phyloP scores from a whole-genome alignment of 179 eudicot genomes.

The Vitellaria paradoxa region DNA sequence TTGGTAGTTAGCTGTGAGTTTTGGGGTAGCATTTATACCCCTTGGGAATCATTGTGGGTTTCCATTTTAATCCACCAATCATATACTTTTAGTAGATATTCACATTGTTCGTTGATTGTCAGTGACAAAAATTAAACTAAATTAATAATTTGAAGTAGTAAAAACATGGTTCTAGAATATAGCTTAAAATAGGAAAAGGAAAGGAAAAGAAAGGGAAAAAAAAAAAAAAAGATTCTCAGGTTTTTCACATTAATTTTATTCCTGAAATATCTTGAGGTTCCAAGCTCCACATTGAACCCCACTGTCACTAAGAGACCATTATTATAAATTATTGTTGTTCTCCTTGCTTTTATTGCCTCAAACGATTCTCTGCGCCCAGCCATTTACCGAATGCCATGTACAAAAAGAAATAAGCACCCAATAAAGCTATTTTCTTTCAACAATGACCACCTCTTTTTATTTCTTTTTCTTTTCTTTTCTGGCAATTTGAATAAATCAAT shows the following conservation, averaged over 20 bases:
- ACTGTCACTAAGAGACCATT: neutral
- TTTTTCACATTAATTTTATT: too few relatives aligned
- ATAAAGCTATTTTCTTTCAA: neutral
- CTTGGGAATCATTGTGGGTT: neutral
- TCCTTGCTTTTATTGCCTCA: neutral
- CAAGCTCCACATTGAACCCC: slow-evolving; percentile 6
- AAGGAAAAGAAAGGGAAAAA: too few relatives aligned
- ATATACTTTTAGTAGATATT: neutral
- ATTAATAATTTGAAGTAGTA: too few relatives aligned
- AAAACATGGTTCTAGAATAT: neutral
- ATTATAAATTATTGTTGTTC: neutral
- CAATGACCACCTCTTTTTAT: neutral
- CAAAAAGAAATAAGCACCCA: neutral
- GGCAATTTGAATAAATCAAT: too few relatives aligned
- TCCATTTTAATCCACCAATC: neutral
- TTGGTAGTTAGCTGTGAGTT: neutral
- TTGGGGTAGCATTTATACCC: neutral
- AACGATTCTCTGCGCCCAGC: neutral
- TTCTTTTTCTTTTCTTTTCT: too few relatives aligned
- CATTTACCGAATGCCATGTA: neutral
- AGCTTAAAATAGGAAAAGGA: neutral
- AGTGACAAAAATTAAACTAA: neutral
- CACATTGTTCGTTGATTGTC: neutral
- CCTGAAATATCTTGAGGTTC: neutral
- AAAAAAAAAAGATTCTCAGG: too few relatives aligned